These are phyloP conservation scores for Phialocephala sp. DNA, from an alignment of 2,329 filamentous ascomycete species.

Conservation along the genomic window DNA sequence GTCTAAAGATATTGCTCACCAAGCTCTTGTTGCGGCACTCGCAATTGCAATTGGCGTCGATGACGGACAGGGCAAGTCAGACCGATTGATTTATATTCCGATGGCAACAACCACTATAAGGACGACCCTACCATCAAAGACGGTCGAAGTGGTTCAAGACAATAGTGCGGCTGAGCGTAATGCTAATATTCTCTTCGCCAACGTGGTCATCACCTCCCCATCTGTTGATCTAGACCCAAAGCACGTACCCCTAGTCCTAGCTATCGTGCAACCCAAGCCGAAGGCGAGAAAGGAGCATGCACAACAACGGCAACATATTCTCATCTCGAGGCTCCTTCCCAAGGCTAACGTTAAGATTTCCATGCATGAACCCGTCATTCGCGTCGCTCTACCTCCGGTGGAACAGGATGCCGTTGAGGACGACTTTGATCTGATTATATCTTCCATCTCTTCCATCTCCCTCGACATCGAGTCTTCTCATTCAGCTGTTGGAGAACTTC, in stretches of 20 bases:
- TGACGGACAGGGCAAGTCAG: slow-evolving; percentile 83
- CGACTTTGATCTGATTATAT: slow-evolving; percentile 95
- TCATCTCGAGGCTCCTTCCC: slow-evolving; percentile 89
- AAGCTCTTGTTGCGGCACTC: slow-evolving; percentile 88
- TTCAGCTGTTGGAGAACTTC: slow-evolving; percentile 78
- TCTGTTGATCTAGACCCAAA: slow-evolving; percentile 92
- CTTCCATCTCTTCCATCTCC: slow-evolving; percentile 90
- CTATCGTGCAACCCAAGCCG: slow-evolving; percentile 68
- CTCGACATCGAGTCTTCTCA: slow-evolving; percentile 96
- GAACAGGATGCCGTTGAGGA: slow-evolving; percentile 68
- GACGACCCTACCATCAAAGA: slow-evolving; percentile 93
- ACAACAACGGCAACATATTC: slow-evolving; percentile 60
- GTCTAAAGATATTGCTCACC: slow-evolving; percentile 88
- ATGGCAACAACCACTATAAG: slow-evolving; percentile 97
- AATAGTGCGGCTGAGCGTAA: slow-evolving; percentile 83
- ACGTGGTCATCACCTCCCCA: slow-evolving; percentile 93
- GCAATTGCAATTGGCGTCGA: slow-evolving; percentile 92
- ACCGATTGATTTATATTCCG: slow-evolving; percentile 89
- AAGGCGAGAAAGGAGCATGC: slow-evolving; percentile 49
- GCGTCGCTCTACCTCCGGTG: slow-evolving; percentile 85
- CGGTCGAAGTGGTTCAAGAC: slow-evolving; percentile 77
- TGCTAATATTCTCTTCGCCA: slow-evolving; percentile 85
- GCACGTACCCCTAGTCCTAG: slow-evolving; percentile 84
- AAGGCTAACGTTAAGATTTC: slow-evolving; percentile 96
- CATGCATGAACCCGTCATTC: slow-evolving; percentile 92